Percentiles rank a stretch among this genome's conserved stretches.
These are phyloP conservation scores for Tylopilus rubrobrunneus DNA, from an alignment of 768 basidiomycete genomes.

Conservation along the genomic window DNA sequence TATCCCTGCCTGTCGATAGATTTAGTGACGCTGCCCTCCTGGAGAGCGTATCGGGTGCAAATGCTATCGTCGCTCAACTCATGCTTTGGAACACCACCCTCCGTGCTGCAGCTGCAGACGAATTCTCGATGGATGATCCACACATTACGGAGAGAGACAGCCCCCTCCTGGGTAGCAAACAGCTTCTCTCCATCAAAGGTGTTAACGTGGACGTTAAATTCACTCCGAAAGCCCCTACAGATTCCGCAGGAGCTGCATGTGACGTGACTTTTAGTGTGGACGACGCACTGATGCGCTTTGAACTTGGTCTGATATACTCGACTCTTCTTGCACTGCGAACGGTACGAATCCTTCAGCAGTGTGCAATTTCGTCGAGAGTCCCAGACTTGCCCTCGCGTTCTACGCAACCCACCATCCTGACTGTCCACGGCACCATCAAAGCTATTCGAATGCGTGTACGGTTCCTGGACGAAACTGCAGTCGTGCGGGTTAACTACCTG, in stretches of 20 bases:
- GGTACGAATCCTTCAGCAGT: constrained; percentile 37
- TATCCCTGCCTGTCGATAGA: constrained; percentile 52
- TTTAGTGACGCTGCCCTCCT: constrained; percentile 43
- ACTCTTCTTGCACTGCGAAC: constrained; percentile 58
- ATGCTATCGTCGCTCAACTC: constrained; percentile 42
- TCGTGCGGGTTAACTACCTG: constrained; percentile 33
- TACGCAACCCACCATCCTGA: constrained; percentile 15
- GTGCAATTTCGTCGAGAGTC: constrained; percentile 13
- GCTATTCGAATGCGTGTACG: constrained; percentile 45
- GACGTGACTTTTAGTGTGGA: constrained; percentile 50
- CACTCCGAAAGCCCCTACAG: constrained; percentile 4
- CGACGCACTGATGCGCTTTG: constrained; percentile 48
- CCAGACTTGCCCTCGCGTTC: constrained; percentile 17
- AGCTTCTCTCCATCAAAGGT: constrained; percentile 42
- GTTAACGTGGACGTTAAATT: constrained; percentile 28
- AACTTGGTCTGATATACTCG: constrained; percentile 68
- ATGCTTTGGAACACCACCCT: constrained; percentile 46
- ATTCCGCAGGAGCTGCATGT: constrained; percentile 26
- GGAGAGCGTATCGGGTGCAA: constrained; percentile 36
- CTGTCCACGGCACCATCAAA: constrained; percentile 34
- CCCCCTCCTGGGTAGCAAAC: constrained; percentile 35
- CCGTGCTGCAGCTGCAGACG: constrained; percentile 63
- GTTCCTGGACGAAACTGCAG: constrained; percentile 47
- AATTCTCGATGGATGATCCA: constrained; percentile 65
- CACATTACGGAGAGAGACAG: constrained; percentile 53